phyloP scores from a whole-genome alignment of 2,329 filamentous ascomycete genomes.

The Cercospora brassicicola region DNA sequence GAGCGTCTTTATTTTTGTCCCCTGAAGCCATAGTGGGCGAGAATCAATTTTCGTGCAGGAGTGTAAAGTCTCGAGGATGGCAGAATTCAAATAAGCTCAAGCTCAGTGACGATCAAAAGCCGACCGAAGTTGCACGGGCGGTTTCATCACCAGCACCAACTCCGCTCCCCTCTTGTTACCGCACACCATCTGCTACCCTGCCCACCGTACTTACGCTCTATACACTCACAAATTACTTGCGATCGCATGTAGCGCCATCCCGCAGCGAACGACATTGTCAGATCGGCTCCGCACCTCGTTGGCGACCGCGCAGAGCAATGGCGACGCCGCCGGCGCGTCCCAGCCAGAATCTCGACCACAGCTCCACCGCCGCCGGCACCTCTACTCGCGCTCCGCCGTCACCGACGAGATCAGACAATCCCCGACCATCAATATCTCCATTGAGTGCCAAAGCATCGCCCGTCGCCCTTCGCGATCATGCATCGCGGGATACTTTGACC shows the following conservation, averaged over 20 bases:
- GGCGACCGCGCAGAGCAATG: slow-evolving; percentile 1
- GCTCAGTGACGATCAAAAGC: background rate
- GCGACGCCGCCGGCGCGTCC: slow-evolving; percentile 3
- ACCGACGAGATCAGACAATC: slow-evolving; percentile 19
- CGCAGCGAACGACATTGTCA: background rate
- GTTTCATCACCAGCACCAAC: background rate
- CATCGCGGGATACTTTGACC: background rate
- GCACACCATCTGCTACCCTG: background rate
- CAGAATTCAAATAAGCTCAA: slow-evolving; percentile 1
- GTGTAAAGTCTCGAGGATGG: background rate
- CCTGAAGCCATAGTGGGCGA: background rate
- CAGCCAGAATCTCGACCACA: slow-evolving; percentile 8
- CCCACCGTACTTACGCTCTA: background rate
- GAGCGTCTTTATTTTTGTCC: slow-evolving; percentile 8
- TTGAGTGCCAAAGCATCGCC: slow-evolving; percentile 38
- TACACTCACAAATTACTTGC: background rate
- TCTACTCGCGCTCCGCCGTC: slow-evolving; percentile 15
- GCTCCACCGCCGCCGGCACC: slow-evolving; percentile 1
- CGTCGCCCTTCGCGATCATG: slow-evolving; percentile 24
- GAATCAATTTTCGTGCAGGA: background rate
- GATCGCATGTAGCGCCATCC: background rate
- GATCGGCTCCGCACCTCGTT: background rate
- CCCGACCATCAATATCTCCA: slow-evolving; percentile 38
- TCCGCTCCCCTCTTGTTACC: background rate
- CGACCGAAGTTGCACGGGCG: background rate